Evolutionary conservation across 768 basidiomycete species (phyloP).

Genomic region (Pleurotus tuber-regium): DNA sequence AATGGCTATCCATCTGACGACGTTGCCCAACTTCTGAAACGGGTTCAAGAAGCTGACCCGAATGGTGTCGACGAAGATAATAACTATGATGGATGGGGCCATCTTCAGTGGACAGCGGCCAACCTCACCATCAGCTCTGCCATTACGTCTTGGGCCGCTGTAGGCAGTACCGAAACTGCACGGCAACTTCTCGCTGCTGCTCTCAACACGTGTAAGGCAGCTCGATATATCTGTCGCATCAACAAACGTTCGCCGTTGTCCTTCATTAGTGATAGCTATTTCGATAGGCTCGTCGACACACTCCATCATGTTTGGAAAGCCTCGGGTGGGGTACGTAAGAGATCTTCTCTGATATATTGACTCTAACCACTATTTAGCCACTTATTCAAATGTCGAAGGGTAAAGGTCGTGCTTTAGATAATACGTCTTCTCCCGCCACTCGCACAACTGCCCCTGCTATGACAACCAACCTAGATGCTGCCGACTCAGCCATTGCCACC

Average conservation of each 20-base stretch:
- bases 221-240: constrained; percentile 6
- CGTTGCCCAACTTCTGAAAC: neutral
- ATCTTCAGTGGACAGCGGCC: constrained; percentile 13
- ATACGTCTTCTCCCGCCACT: too few species aligned
- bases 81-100: constrained; percentile 12
- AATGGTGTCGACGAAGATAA: constrained; percentile 10
- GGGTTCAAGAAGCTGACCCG: constrained; percentile 11
- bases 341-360: neutral
- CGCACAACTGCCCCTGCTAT: too few species aligned
- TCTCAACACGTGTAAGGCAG: constrained; percentile 13
- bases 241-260: neutral
- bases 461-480: too few species aligned
- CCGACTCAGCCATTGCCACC: too few species aligned
- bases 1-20: neutral
- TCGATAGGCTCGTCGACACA: neutral
- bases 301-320: constrained; percentile 2
- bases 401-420: too few species aligned
- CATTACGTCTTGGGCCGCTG: constrained; percentile 10
- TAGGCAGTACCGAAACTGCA: constrained; percentile 10
- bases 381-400: too few species aligned
- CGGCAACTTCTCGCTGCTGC: constrained; percentile 15
- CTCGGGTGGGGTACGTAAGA: neutral
- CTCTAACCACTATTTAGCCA: neutral
- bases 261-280: constrained; percentile 7
- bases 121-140: neutral